Evolutionary conservation across 2,329 filamentous ascomycete genomes (phyloP).

Genomic region (Amauroascus niger): DNA sequence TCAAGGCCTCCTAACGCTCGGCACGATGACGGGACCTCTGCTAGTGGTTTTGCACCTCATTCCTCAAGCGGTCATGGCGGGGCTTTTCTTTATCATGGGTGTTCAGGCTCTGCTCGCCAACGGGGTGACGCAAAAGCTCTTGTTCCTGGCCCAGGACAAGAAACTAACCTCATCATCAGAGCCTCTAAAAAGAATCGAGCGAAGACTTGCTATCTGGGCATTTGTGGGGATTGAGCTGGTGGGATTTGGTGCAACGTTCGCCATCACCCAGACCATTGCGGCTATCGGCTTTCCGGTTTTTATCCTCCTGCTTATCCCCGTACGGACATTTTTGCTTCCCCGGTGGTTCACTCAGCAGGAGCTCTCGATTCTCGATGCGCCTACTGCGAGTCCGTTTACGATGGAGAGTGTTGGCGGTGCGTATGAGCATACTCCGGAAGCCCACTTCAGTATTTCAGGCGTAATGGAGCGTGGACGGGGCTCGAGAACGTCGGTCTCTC

Average conservation of each 20-base stretch:
- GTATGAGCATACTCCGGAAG: constrained; percentile 40
- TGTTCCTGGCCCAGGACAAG: constrained; percentile 59
- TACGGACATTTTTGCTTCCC: constrained; percentile 56
- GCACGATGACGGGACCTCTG: constrained; percentile 67
- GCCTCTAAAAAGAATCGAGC: constrained; percentile 52
- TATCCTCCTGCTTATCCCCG: constrained; percentile 59
- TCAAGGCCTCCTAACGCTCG: constrained; percentile 66
- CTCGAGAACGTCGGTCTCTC: neutral
- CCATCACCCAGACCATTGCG: constrained; percentile 72
- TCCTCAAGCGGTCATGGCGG: constrained; percentile 68
- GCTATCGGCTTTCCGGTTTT: constrained; percentile 72
- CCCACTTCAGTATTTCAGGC: constrained; percentile 2
- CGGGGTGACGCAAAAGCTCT: constrained; percentile 64
- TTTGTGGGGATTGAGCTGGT: constrained; percentile 61
- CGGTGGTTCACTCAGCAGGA: constrained; percentile 52
- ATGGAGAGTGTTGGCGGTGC: constrained; percentile 65
- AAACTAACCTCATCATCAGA: constrained; percentile 49
- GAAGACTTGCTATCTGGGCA: constrained; percentile 57
- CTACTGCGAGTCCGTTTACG: constrained; percentile 63
- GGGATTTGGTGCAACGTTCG: constrained; percentile 68
- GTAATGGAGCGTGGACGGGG: neutral
- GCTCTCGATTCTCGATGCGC: constrained; percentile 56
- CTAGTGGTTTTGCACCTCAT: constrained; percentile 66
- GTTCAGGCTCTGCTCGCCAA: constrained; percentile 67
- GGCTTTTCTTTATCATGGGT: constrained; percentile 78